Evolutionary conservation across 2,329 filamentous ascomycete species (phyloP).

Genomic region (Colletotrichum sp.): DNA sequence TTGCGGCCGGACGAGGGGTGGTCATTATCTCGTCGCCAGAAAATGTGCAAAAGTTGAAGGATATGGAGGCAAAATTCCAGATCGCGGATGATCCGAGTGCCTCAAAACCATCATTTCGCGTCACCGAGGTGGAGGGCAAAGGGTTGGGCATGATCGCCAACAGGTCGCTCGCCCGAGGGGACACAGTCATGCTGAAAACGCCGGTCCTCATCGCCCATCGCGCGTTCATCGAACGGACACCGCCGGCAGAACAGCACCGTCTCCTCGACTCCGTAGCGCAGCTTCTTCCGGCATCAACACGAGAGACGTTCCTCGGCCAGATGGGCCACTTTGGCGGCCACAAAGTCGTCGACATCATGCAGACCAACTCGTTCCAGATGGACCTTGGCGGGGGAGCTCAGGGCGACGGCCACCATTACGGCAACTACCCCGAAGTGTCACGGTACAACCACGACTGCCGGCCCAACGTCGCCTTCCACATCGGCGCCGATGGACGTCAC

Average conservation of each 20-base stretch:
- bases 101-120: constrained; percentile 20
- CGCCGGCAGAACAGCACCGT: background rate
- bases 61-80: background rate
- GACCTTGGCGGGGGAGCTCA: constrained; percentile 15
- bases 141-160: constrained; percentile 30
- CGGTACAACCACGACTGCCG: constrained; percentile 52
- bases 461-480: constrained; percentile 48
- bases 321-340: constrained; percentile 19
- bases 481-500: constrained; percentile 40
- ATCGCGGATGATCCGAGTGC: background rate
- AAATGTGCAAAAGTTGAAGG: constrained; percentile 5
- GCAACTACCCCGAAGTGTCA: constrained; percentile 26
- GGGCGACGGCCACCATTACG: constrained; percentile 19
- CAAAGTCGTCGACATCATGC: constrained; percentile 20
- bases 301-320: constrained; percentile 13
- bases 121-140: constrained; percentile 26
- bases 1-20: constrained; percentile 41
- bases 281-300: background rate
- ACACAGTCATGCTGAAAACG: constrained; percentile 12
- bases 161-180: constrained; percentile 24
- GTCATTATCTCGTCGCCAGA: constrained; percentile 40
- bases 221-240: constrained; percentile 18
- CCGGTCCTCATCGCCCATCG: constrained; percentile 21
- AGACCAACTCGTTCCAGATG: constrained; percentile 24
- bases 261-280: constrained; percentile 7